Conservation (phyloP, 2,329 filamentous ascomycete genomes). For the Didymella arachidicola region DNA sequence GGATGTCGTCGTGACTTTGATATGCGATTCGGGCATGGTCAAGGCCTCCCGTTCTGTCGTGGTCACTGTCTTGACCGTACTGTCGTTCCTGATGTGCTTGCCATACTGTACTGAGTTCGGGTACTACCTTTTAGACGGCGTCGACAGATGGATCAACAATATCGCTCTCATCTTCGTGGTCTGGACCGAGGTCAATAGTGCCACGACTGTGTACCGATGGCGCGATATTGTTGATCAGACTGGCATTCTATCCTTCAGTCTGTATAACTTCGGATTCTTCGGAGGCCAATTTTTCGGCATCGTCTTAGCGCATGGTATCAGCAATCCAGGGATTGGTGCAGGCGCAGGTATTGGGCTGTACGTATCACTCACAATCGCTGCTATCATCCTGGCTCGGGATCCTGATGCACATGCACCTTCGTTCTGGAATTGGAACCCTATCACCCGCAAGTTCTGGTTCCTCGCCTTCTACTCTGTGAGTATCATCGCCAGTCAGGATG, state of each 20-base stretch:
- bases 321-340: conserved; percentile 56
- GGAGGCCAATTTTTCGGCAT: conserved; percentile 62
- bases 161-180: conserved; percentile 64
- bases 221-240: conserved; percentile 57
- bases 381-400: conserved; percentile 54
- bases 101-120: conserved; percentile 67
- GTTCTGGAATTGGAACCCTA: conserved; percentile 53
- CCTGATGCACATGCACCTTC: conserved; percentile 54
- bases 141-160: conserved; percentile 66
- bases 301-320: conserved; percentile 57
- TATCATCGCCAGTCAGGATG: neutral
- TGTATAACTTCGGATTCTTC: conserved; percentile 63
- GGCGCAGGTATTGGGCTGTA: conserved; percentile 64
- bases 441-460: conserved; percentile 60
- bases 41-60: conserved; percentile 58
- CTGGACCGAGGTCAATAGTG: conserved; percentile 60
- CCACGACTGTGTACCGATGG: conserved; percentile 64
- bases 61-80: conserved; percentile 58
- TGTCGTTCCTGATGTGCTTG: conserved; percentile 63
- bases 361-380: conserved; percentile 51
- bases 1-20: conserved; percentile 63
- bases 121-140: conserved; percentile 62
- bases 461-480: conserved; percentile 66
- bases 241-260: conserved; percentile 54
- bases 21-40: conserved; percentile 60